phyloP scores from a whole-genome alignment of 2,329 filamentous ascomycete species.

The Alternaria ventricosa region DNA sequence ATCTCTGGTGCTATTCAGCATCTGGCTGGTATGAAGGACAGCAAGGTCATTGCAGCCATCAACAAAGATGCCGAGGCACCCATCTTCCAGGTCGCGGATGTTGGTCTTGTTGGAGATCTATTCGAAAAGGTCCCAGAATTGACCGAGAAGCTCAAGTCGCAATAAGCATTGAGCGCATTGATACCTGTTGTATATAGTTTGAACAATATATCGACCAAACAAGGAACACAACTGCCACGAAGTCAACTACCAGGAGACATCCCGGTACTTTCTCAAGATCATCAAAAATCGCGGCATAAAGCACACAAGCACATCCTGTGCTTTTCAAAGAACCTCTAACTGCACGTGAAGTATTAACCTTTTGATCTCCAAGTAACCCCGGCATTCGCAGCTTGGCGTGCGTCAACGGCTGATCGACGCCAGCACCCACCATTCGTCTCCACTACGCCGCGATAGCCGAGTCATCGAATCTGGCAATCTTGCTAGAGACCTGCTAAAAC shows the following conservation, averaged over 20 bases:
- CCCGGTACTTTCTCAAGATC: neutral
- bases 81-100: constrained; percentile 97
- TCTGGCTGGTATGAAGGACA: constrained; percentile 99
- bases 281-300: neutral
- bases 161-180: constrained; percentile 22
- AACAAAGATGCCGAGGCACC: constrained; percentile 98
- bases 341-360: neutral
- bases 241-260: neutral
- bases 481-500: neutral
- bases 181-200: constrained; percentile 18
- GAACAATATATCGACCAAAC: neutral
- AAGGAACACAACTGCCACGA: neutral
- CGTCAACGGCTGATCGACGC: constrained; percentile 20
- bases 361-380: neutral
- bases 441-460: constrained; percentile 7
- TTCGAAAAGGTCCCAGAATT: constrained; percentile 96
- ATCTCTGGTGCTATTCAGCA: constrained; percentile 98
- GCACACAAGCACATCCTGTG: neutral
- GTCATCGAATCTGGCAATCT: neutral
- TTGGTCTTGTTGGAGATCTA: constrained; percentile 87
- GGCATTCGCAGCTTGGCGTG: constrained; percentile 14
- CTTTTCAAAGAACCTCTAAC: neutral
- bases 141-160: constrained; percentile 85
- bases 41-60: constrained; percentile 98
- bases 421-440: constrained; percentile 12